Conservation (phyloP, 2,329 filamentous ascomycete species). For the Sphaceloma murrayae region DNA sequence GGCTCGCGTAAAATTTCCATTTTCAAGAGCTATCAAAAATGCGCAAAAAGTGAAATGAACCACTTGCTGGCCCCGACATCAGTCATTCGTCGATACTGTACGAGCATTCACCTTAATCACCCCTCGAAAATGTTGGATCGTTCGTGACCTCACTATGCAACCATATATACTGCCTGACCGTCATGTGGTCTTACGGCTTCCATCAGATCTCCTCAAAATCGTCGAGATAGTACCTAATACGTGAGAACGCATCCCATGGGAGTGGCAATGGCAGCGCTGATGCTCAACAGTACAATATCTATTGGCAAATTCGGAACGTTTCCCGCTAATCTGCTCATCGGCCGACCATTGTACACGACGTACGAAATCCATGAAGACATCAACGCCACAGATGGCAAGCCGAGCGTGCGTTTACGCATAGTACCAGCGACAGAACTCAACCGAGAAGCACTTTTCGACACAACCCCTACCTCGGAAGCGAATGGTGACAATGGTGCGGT, state of each 20-base stretch:
- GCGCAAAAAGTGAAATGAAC: too few relatives aligned
- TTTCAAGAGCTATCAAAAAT: too few relatives aligned
- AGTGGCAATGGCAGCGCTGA: constrained; percentile 40
- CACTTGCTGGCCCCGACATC: too few relatives aligned
- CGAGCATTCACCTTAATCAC: too few relatives aligned
- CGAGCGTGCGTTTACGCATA: constrained; percentile 61
- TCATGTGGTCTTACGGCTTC: constrained; percentile 46
- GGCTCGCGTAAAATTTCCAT: too few relatives aligned
- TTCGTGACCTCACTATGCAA: constrained; percentile 29
- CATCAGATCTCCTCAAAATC: constrained; percentile 50
- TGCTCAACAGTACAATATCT: constrained; percentile 45
- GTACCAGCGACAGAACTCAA: constrained; percentile 76
- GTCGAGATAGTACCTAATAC: constrained; percentile 53
- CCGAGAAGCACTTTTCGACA: constrained; percentile 59
- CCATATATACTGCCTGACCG: constrained; percentile 41
- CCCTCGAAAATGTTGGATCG: too few relatives aligned
- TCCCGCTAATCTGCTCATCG: constrained; percentile 76
- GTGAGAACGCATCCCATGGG: constrained; percentile 40
- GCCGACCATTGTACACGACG: constrained; percentile 83
- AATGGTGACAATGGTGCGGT: constrained; percentile 16
- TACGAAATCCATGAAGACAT: constrained; percentile 74
- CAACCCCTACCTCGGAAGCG: constrained; percentile 32
- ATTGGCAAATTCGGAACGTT: constrained; percentile 91
- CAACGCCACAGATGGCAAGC: constrained; percentile 43
- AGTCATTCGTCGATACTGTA: too few relatives aligned